Base-by-base conservation (phyloP, 2,329 filamentous ascomycete species). In the Onygenales sp. region DNA sequence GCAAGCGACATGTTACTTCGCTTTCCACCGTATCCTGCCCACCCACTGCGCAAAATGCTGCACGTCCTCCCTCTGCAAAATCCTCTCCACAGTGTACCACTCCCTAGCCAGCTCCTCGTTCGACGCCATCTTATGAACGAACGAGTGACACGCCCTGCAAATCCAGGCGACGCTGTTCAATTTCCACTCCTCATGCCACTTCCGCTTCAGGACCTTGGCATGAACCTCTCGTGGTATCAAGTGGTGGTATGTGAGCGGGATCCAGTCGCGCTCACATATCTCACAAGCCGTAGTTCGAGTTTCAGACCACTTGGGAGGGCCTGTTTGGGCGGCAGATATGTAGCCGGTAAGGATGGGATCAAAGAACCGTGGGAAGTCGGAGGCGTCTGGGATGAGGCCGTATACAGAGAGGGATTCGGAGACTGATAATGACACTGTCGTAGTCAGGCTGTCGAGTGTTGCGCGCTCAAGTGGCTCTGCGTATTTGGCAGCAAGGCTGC, bases 121-220 rank as follows among this genome's bases (percentile, higher is more conserved):
- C 4, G 72, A 76, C 36, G 82, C 84, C 64, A 90, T 80, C 41
- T 81, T 74, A 73, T 94, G 89, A 66, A 94, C 87, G 65, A 89
- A 90, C 43, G 79, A 81, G 73, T 95, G 89, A 63, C 89, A 95
- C 2, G 88, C 86, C 49, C 88, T 77, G 69, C 89, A 94, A 59
- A 95, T 70, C 89, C 89, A 94, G 10, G 89, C 89, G 17, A 93
- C 89, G 64, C 83, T 89, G 62, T 87, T 82, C 67, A 94, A 67
- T 70, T 83, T 80, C 67, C 87, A 86, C 57, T 83, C 81, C 3
- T 79, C 78, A 72, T 91, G 87, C 89, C 89, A 94, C 1, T 85
- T 86, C 43, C 87, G 76, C 74, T 87, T 89, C 41, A 89, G 66
- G 3, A 81, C 87, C 65, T 89, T 89, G 7, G 79, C 83, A 68